Conservation (phyloP, 495 filamentous ascomycete species). For the Cercophora newfieldiana region DNA sequence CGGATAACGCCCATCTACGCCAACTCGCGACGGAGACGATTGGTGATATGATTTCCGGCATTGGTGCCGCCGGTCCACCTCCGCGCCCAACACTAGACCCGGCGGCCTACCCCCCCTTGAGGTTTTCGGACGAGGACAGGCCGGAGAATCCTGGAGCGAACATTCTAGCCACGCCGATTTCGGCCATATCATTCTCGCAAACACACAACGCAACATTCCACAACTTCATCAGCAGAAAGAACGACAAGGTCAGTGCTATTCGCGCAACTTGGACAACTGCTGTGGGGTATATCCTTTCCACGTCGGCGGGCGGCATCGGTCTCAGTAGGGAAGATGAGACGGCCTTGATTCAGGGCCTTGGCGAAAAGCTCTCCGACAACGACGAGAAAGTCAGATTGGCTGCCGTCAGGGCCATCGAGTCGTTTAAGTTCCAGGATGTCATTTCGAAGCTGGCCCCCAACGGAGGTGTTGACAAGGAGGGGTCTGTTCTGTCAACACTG, state of each 20-base stretch:
- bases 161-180: conserved; percentile 73
- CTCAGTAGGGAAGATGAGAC: conserved; percentile 75
- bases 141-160: conserved; percentile 48
- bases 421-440: conserved; percentile 74
- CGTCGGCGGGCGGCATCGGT: conserved; percentile 83
- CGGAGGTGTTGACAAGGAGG: conserved; percentile 67
- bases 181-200: conserved; percentile 80
- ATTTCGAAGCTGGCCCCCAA: conserved; percentile 73
- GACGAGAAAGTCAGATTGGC: conserved; percentile 91
- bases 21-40: conserved; percentile 88
- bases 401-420: conserved; percentile 76
- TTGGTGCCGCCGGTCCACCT: conserved; percentile 84
- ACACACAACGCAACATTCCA: conserved; percentile 75
- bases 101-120: conserved; percentile 73
- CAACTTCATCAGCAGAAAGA: conserved; percentile 75
- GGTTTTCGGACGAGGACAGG: conserved; percentile 59
- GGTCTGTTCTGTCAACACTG: conserved; percentile 73
- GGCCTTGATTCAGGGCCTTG: conserved; percentile 67
- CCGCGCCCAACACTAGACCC: conserved; percentile 72
- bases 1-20: conserved; percentile 83
- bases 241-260: conserved; percentile 80
- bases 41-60: conserved; percentile 88
- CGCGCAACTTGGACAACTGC: conserved; percentile 82
- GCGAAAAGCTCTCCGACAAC: conserved; percentile 77
- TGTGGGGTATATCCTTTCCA: conserved; percentile 76